phyloP scores from a whole-genome alignment of 768 basidiomycete genomes.

The Russula virescens region DNA sequence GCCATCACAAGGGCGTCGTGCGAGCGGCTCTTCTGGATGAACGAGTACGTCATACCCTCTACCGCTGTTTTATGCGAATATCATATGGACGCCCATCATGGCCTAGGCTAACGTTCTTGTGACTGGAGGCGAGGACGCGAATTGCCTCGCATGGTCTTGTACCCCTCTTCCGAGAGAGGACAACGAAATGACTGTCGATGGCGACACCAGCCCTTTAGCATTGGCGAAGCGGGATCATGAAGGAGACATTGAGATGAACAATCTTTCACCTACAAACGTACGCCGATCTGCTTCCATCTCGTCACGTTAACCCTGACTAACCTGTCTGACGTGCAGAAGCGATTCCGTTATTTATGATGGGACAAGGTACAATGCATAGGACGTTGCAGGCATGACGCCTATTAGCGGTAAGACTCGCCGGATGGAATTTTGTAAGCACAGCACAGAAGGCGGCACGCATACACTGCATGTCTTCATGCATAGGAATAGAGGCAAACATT shows the following conservation, averaged over 20 bases:
- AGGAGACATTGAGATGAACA: conserved; percentile 21
- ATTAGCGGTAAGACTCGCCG: too few relatives aligned
- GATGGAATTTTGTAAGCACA: background rate
- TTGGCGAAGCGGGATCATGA: conserved; percentile 21
- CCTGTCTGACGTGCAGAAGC: background rate
- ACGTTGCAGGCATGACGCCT: too few relatives aligned
- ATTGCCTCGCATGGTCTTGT: conserved; percentile 31
- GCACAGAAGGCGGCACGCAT: background rate
- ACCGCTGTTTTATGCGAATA: background rate
- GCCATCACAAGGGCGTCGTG: conserved; percentile 32
- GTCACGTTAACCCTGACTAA: background rate
- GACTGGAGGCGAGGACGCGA: conserved; percentile 34
- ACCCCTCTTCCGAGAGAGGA: conserved; percentile 17
- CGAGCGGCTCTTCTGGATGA: conserved; percentile 33
- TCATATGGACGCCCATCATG: background rate
- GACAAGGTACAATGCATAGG: too few relatives aligned
- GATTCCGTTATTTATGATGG: conserved; percentile 7
- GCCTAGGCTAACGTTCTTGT: conserved; percentile 32
- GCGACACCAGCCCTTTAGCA: background rate
- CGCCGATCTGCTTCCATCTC: background rate
- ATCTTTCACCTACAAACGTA: conserved; percentile 9
- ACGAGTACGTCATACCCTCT: conserved; percentile 26
- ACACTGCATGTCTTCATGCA: conserved; percentile 7
- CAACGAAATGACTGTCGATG: conserved; percentile 8
- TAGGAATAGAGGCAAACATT: too few relatives aligned